Base-by-base conservation (phyloP, 805 yeast genomes). In the Blastobotrys parvus region DNA sequence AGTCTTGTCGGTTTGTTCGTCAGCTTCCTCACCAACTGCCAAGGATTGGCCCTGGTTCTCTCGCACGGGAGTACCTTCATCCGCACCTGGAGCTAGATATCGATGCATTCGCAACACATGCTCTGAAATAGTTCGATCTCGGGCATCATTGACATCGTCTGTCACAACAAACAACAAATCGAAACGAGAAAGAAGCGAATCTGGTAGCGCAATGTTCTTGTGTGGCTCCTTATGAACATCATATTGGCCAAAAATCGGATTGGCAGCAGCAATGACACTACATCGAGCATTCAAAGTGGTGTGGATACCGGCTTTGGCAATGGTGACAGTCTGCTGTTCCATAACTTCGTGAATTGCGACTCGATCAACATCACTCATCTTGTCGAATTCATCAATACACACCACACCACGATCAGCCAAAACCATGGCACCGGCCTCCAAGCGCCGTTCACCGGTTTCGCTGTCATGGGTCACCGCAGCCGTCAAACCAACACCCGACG, bases 371-470 rank as follows among this genome's bases (percentile, higher is more conserved):
- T 92, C 98, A 49, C 85, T 81, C 98, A 92, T 92, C 65, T 92
- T 92, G 68, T 90, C 98, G 59, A 92, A 92, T 70, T 92, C 98
- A 71, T 92, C 98, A 57, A 92, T 94, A 75, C 98, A 92, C 34
- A 92, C 97, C 45, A 92, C 75, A 50, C 98, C 98, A 51, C 97
- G 72, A 65, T 92, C 98, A 10, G 97, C 98, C 49, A 92, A 70
- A 31, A 92, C 98, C 97, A 92, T 90, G 3, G 98, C 98, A 72
- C 98, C 98, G 1, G 97, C 98, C 66, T 92, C 98, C 51, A 92
- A 70, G 54, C 94, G 75, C 57, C 97, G 74, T 66, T 92, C 98
- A 47, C 97, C 97, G 0, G 98, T 92, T 63, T 92, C 98, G 57
- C 81, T 82, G 64, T 92, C 98, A 1, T 89, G 76, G 4, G 97